Evolutionary conservation across 177 flowering plant species (phyloP).

Genomic region (Telopea speciosissima): DNA sequence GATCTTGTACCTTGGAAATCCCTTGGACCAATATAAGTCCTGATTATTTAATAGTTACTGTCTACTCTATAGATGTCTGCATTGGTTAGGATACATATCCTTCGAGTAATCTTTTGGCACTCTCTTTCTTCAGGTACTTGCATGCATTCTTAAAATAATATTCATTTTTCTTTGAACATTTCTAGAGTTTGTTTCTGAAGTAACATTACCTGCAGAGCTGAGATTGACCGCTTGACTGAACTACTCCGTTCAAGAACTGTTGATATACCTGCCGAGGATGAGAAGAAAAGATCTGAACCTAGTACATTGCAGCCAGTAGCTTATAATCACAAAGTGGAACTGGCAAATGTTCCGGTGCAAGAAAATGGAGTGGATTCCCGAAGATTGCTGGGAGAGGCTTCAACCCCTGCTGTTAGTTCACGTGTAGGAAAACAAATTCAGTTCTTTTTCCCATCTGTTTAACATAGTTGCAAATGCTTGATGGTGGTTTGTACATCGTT

Average conservation of each 20-base stretch:
- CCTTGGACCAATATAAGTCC: no score
- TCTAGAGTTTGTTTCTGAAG: background rate
- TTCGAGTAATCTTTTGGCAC: background rate
- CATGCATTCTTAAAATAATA: background rate
- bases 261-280: constrained; percentile 27
- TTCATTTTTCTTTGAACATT: background rate
- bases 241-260: constrained; percentile 55
- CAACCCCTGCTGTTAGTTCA: constrained; percentile 31
- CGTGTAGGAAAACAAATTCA: constrained; percentile 27
- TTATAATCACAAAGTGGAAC: constrained; percentile 20
- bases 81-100: background rate
- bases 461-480: background rate
- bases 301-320: constrained; percentile 11
- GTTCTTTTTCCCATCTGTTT: background rate
- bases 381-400: constrained; percentile 13
- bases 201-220: constrained; percentile 43
- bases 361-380: constrained; percentile 29
- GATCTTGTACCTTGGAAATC: no score
- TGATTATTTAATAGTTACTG: no score
- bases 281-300: constrained; percentile 25
- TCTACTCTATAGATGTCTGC: no score
- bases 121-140: background rate
- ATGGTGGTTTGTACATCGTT: background rate
- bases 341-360: constrained; percentile 12
- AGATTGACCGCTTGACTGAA: constrained; percentile 65